phyloP scores from a whole-genome alignment of 495 filamentous ascomycete species.

The Podospora anserina region DNA sequence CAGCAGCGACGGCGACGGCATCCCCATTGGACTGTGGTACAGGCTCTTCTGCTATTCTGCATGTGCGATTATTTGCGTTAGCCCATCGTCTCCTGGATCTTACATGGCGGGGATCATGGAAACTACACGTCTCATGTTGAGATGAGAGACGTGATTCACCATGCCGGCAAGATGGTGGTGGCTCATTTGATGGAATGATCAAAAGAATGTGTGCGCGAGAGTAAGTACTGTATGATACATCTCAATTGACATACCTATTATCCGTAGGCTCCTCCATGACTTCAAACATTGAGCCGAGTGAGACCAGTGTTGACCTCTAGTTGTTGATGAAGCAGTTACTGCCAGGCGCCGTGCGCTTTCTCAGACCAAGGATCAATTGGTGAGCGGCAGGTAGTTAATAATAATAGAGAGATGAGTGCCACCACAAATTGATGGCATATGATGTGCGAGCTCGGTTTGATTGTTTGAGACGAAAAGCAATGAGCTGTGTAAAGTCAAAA shows the following conservation, averaged over 20 bases:
- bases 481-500: conserved; percentile 14
- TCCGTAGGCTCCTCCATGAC: background rate
- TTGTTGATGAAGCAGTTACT: background rate
- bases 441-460: background rate
- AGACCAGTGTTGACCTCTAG: background rate
- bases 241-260: background rate
- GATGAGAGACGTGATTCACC: background rate
- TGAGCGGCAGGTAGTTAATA: background rate
- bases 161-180: background rate
- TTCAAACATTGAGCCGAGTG: background rate
- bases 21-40: background rate
- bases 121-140: background rate
- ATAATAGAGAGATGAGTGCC: background rate
- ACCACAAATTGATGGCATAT: background rate
- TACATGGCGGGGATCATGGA: background rate
- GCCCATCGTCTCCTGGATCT: background rate
- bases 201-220: background rate
- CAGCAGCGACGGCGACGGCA: background rate
- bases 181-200: background rate
- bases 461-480: background rate
- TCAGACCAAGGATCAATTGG: background rate
- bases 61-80: background rate
- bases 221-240: background rate
- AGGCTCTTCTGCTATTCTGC: background rate
- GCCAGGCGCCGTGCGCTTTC: background rate